Evolutionary conservation across 768 basidiomycete species (phyloP), one percentile per base, ranked within the genome.

Genomic region (Termitomyces sp.): DNA sequence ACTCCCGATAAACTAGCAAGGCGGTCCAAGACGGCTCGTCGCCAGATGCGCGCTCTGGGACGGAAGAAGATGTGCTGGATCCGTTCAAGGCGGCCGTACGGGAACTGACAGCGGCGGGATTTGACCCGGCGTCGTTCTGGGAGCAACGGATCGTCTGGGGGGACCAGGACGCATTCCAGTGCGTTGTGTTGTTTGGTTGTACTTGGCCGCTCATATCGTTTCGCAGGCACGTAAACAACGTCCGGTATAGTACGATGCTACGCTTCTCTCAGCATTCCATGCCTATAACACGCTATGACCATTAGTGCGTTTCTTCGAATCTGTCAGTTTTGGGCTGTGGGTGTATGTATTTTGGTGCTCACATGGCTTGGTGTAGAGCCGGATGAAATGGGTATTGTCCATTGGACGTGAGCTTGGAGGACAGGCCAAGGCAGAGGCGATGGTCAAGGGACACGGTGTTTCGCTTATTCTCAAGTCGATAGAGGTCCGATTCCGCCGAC

Each of bases 101-200:
- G 27, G 73, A 73, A 56, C 66, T 88, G 23, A 61, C 67, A 11
- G 59, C 27, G 65, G 74, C 60, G 17, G 85, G 86, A 0, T 83
- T 82, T 58, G 85, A 89, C 64, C 76, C 81, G 2, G 61, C 67
- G 27, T 87, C 85, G n/a, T 83, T 91, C 54, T 89, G 85, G 84
- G 86, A 89, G 64, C 89, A 91, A 64, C 73, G 71, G 14, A 79
- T 91, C n/a, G 83, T 78, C 0, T 91, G 89, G 89, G 89, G 89
- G 50, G 85, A 91, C 60, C 84, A 86, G 30, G 89, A 91, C 62
- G 73, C 89, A 0, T 89, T 90, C 65, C 84, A 85, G 89, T 89
- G 66, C 42, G 86, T 76, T 19, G 17, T 30, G n/a, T 17, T 46
- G 37, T 2, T 28, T 10, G 3, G 9, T 1, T 35, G 5, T 40